A percentile compares a stretch with the other conserved stretches of the same genome.
Evolutionary conservation across 495 filamentous ascomycete species (phyloP).

Genomic region (Bryoglossum gracile): DNA sequence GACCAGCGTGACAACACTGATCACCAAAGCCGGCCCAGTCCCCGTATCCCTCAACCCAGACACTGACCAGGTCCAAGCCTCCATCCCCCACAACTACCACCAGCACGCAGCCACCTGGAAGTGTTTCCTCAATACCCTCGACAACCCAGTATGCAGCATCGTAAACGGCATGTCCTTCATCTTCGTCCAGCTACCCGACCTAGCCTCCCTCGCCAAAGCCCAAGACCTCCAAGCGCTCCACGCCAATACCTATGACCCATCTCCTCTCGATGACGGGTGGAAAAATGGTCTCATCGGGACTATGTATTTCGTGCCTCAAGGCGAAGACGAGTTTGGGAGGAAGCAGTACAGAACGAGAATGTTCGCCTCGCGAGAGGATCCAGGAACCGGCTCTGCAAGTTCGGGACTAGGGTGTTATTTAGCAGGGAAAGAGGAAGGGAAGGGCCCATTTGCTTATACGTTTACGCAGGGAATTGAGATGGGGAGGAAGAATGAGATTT

Average conservation of each 20-base stretch:
- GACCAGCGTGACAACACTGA: conserved; percentile 27
- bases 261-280: conserved; percentile 51
- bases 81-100: conserved; percentile 59
- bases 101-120: conserved; percentile 41
- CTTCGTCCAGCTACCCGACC: conserved; percentile 41
- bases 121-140: conserved; percentile 26
- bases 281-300: conserved; percentile 39
- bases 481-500: conserved; percentile 56
- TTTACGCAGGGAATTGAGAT: conserved; percentile 75
- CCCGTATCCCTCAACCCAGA: conserved; percentile 35
- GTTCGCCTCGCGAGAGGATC: conserved; percentile 55
- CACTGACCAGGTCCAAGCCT: conserved; percentile 37
- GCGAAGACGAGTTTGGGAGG: conserved; percentile 25
- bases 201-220: conserved; percentile 35
- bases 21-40: conserved; percentile 59
- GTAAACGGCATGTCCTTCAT: conserved; percentile 65
- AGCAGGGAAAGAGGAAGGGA: conserved; percentile 29
- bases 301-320: conserved; percentile 48
- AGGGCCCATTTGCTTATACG: conserved; percentile 30
- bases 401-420: conserved; percentile 51
- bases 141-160: conserved; percentile 51
- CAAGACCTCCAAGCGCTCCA: conserved; percentile 27
- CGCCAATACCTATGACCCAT: background rate
- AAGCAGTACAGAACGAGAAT: conserved; percentile 42
- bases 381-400: conserved; percentile 61